Base-by-base conservation (phyloP, 2,329 filamentous ascomycete species). In the Penicillium occitanis region DNA sequence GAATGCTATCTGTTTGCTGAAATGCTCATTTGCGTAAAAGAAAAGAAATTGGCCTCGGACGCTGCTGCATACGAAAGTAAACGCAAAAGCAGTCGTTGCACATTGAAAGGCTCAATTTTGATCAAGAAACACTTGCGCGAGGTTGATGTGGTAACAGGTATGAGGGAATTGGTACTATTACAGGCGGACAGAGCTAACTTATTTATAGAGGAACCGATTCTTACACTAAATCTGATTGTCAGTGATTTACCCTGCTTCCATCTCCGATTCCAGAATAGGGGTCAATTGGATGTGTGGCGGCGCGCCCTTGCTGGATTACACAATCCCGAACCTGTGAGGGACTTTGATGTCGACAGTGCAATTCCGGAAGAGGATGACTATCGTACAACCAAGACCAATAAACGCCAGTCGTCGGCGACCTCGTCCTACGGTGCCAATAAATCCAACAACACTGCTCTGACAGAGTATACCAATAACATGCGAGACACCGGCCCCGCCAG, bases 1-100 rank as follows among this genome's bases (percentile, higher is more conserved):
- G 93, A 99, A 77, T 99, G 95, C 78, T 99, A 92, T 77, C 85
- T 99, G 35, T 99, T 99, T 75, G 92, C 91, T 4, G 95, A 99
- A 81, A 99, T 99, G 95, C 90, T 99, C 72, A 99, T 99, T 70
- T 99, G 95, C 75, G 93, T 99, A 68, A 99, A 98, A 80, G 95
- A 98, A 80, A 98, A 97, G 86, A 97, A 93, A 81, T 79, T 84
- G 8, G 76, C 82, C 10, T 71, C 83, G 46, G 72, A 77, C 57
- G 76, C 73, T 68, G 83, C 87, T 61, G 87, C 91, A 70, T 93
- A 91, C 86, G 90, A 86, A n/a, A 75, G 83, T 0, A 85, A 84
- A 25, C 85, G 85, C 65, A 93, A 90, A 76, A 83, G 86, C 10
- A 88, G 88, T 2, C 88, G 91, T 69, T 97, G 91, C 82, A 96